A percentile compares a stretch with the other conserved stretches of the same genome.
phyloP scores from a whole-genome alignment of 2,329 filamentous ascomycete species.

The Sporothrix brasiliensis region DNA sequence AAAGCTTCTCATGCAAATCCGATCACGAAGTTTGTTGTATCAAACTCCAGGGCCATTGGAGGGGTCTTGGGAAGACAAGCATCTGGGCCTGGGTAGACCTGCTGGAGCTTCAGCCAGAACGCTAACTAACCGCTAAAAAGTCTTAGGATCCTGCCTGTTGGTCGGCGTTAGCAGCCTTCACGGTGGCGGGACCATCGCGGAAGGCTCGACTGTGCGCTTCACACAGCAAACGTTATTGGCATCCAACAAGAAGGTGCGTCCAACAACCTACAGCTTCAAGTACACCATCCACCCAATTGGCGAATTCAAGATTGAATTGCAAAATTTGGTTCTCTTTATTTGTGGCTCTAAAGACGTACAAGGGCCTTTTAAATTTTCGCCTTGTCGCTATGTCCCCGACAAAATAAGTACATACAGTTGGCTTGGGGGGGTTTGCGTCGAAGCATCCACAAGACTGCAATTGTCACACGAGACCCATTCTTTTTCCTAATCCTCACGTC shows the following conservation, averaged over 20 bases:
- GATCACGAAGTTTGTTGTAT: not conserved
- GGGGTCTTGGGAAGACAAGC: conserved; percentile 6
- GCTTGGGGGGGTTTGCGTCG: not conserved
- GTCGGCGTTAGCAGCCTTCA: conserved; percentile 3
- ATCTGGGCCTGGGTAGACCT: not conserved
- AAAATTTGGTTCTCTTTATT: conserved; percentile 19
- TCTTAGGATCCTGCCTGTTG: not conserved
- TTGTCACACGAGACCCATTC: conserved; percentile 16
- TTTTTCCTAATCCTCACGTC: not conserved
- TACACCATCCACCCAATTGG: not conserved
- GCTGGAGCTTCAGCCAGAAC: not conserved
- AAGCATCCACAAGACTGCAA: not conserved
- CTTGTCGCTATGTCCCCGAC: not conserved
- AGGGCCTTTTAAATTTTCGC: not conserved
- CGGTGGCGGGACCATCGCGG: conserved; percentile 1
- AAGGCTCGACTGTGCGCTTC: conserved; percentile 9
- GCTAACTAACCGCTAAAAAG: not conserved
- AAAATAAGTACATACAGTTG: conserved; percentile 26
- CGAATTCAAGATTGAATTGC: not conserved
- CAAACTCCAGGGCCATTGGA: not conserved
- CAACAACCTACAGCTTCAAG: not conserved
- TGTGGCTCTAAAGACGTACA: not conserved
- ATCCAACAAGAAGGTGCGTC: not conserved
- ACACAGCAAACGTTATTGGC: not conserved
- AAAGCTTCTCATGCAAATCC: not conserved